Evolutionary conservation across 2,329 filamentous ascomycete species (phyloP).

Genomic region (Penicillium sp.): DNA sequence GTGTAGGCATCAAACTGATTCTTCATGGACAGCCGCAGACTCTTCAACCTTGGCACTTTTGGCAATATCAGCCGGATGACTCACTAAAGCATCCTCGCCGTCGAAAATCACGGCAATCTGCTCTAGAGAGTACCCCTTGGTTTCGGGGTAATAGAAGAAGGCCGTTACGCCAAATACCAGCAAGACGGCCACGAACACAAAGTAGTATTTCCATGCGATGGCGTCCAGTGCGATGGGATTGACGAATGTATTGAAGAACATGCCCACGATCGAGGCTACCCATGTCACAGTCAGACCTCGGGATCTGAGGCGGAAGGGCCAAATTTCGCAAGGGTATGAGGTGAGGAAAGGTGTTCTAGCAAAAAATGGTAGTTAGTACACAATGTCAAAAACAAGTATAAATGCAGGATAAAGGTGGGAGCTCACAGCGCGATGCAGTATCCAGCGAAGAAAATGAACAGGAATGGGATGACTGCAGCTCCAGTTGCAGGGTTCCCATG

Average conservation of each 20-base stretch:
- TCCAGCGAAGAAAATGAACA: slow-evolving; percentile 30
- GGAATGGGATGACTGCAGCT: slow-evolving; percentile 28
- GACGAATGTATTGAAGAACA: slow-evolving; percentile 16
- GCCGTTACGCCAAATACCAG: slow-evolving; percentile 37
- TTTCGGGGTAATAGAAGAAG: slow-evolving; percentile 55
- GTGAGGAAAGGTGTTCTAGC: slow-evolving; percentile 1
- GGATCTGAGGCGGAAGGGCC: slow-evolving; percentile 3
- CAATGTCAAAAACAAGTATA: background rate
- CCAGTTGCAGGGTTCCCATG: slow-evolving; percentile 15
- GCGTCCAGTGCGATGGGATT: slow-evolving; percentile 25
- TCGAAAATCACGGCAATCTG: slow-evolving; percentile 36
- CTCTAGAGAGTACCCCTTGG: slow-evolving; percentile 48
- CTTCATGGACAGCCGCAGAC: too few species aligned
- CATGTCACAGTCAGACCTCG: slow-evolving; percentile 1
- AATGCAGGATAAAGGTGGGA: background rate
- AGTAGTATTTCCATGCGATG: slow-evolving; percentile 25
- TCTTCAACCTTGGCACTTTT: background rate
- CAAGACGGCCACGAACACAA: slow-evolving; percentile 21
- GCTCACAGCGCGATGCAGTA: slow-evolving; percentile 27
- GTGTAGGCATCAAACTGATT: too few species aligned
- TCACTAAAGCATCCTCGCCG: slow-evolving; percentile 1
- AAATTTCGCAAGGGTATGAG: slow-evolving; percentile 3
- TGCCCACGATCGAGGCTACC: background rate
- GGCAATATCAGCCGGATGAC: background rate
- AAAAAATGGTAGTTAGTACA: background rate